Evolutionary conservation across 441 rosid species (phyloP), one percentile per base, ranked within the genome.

Genomic region (Dalechampia spathulata): DNA sequence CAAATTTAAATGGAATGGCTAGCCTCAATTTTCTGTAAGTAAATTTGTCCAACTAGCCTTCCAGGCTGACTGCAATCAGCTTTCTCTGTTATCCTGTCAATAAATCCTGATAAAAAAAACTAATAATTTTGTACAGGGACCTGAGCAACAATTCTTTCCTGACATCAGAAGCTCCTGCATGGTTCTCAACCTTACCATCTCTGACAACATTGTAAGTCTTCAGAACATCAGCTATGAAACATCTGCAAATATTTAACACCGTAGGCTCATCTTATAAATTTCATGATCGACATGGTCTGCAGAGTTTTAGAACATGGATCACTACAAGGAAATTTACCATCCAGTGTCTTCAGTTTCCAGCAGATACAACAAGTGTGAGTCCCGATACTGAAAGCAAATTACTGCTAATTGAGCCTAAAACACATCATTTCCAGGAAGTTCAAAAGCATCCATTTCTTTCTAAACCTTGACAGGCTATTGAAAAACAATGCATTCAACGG

Each of bases 361-460:
- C 95, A 85, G 65, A 70, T 92, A 66, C 92, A 89, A 41, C 95
- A 83, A 85, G 92, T 92, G 99, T 92, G 65, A 69, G 96, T 71
- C 46, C 30, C 11, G 20, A n/a, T n/a, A n/a, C n/a, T n/a, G n/a
- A n/a, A n/a, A n/a, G n/a, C n/a, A n/a, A n/a, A n/a, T n/a, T n/a
- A n/a, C n/a, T n/a, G n/a, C n/a, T n/a, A n/a, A n/a, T n/a, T n/a
- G n/a, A n/a, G n/a, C n/a, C n/a, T n/a, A n/a, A n/a, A n/a, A n/a
- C n/a, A 62, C 16, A 28, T 6, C 21, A 8, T 41, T 55, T 5
- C 14, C 12, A 40, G 52, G 37, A 39, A 39, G 17, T 39, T 40
- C 54, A 41, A 48, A 26, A 58, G 49, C 12, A 49, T 16, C 52
- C 16, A 11, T 39, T 7, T 45, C 46, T 42, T 49, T 52, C n/a